Base-by-base conservation (phyloP, 225 moss, liverwort and hornwort species). In the Antitrichia curtipendula region DNA sequence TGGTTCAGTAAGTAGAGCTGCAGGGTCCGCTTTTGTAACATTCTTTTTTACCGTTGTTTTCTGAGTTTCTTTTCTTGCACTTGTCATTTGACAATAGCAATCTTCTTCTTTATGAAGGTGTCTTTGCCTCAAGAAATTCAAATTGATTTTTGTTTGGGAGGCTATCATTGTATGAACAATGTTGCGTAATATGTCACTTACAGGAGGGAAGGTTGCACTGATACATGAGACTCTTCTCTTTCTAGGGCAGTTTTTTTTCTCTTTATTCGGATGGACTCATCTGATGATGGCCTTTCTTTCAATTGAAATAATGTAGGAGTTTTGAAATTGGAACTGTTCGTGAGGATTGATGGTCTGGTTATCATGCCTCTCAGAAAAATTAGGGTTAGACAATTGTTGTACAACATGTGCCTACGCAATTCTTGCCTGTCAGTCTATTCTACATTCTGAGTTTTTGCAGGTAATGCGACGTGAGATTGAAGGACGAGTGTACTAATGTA, bases 1-100 rank as follows among this genome's bases (percentile, higher is more conserved):
- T 87, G 66, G 47, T 78, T 52, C 60, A 63, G 82, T 45, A 47
- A 64, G 74, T 74, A 65, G 87, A 80, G 80, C 70, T 61, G 64
- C 75, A 80, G 75, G n/a, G 43, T 57, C 31, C 77, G 81, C 82
- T 86, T 85, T 74, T 90, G 92, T 87, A 89, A 87, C 89, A 89
- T 90, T 92, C 72, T 71, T 87, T 78, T 81, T 52, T 85, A 82
- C 78, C 61, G 60, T 87, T 89, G 53, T 64, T 87, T 77, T 82
- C 72, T 28, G 65, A 78, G 77, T 72, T 83, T 84, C 34, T 74
- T 86, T 71, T 79, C 63, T 84, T 62, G 75, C 75, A 9, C 7
- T 75, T 54, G 40, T 69, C 69, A 83, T 83, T 69, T 54, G 83
- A 54, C 71, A 34, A 7, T 73, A 47, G 40, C 57, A 84, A 80